Evolutionary conservation across 768 basidiomycete genomes (phyloP).

Genomic region (Daedaleopsis sinensis): DNA sequence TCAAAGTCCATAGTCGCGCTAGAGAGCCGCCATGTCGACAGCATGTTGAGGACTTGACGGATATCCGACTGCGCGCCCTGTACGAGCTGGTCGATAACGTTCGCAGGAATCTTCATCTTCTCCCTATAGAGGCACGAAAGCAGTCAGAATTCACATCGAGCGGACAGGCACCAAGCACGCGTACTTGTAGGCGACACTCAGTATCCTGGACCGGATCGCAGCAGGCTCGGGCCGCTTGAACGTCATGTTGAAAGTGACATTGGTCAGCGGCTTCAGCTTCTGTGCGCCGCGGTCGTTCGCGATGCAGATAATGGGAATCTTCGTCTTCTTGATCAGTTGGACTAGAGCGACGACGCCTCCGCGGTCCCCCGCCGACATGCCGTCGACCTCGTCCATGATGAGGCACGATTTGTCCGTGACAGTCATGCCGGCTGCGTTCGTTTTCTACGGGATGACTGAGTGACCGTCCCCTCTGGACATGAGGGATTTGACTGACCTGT

Average conservation of each 20-base stretch:
- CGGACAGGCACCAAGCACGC: constrained; percentile 23
- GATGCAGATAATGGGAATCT: constrained; percentile 97
- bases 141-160: neutral
- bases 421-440: constrained; percentile 68
- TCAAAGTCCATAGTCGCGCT: constrained; percentile 85
- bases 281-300: constrained; percentile 88
- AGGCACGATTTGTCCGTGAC: constrained; percentile 84
- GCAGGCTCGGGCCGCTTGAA: constrained; percentile 84
- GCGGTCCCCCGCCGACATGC: constrained; percentile 97
- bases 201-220: constrained; percentile 81
- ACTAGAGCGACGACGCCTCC: constrained; percentile 96
- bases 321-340: constrained; percentile 89
- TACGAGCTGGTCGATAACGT: constrained; percentile 92
- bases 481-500: constrained; percentile 36
- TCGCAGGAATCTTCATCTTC: constrained; percentile 88
- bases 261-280: constrained; percentile 86
- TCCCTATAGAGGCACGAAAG: constrained; percentile 54
- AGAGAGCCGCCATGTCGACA: constrained; percentile 95
- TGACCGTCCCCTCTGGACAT: constrained; percentile 9
- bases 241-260: constrained; percentile 70
- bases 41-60: constrained; percentile 96
- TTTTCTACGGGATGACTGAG: constrained; percentile 35
- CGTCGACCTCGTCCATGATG: constrained; percentile 99
- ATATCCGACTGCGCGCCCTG: constrained; percentile 92
- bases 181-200: constrained; percentile 91